Conservation (phyloP, 768 basidiomycete genomes). For the Tulasnella sp. region DNA sequence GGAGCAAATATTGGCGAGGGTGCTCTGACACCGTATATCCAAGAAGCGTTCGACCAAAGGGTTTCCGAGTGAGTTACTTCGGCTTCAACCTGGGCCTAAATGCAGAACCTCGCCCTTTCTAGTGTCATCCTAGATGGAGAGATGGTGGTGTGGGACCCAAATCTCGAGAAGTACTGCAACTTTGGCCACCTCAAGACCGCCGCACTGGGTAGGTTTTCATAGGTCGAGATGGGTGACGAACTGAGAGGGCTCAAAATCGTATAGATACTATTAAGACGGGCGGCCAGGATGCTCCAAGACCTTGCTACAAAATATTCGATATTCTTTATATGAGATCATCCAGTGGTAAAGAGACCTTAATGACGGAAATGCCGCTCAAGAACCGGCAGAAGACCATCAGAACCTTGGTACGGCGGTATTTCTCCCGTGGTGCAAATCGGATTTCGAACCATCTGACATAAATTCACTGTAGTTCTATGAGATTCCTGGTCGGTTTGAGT, state of each 20-base stretch:
- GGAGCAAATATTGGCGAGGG: conserved; percentile 78
- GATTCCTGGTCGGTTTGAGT: conserved; percentile 77
- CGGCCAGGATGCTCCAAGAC: conserved; percentile 69
- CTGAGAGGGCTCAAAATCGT: background rate
- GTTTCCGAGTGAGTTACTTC: conserved; percentile 68
- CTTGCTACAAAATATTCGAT: conserved; percentile 98
- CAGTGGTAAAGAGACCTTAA: conserved; percentile 50
- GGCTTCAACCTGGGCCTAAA: background rate
- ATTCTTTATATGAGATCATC: conserved; percentile 71
- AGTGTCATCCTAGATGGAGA: conserved; percentile 96
- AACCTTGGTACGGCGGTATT: conserved; percentile 39
- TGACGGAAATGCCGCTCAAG: conserved; percentile 64
- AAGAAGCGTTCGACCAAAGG: conserved; percentile 64
- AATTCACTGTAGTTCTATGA: conserved; percentile 45
- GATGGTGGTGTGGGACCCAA: conserved; percentile 97
- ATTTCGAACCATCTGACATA: background rate
- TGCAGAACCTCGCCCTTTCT: background rate
- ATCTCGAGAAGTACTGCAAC: conserved; percentile 78
- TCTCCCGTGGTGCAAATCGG: background rate
- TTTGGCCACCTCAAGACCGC: conserved; percentile 94
- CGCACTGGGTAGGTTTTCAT: conserved; percentile 56
- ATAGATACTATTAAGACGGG: conserved; percentile 41
- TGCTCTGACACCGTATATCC: conserved; percentile 84
- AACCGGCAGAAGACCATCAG: conserved; percentile 74
- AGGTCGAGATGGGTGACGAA: background rate